A percentile compares a stretch with the other conserved stretches of the same genome.
phyloP scores from a whole-genome alignment of 2,329 filamentous ascomycete species.

The Xylariaceae sp. region DNA sequence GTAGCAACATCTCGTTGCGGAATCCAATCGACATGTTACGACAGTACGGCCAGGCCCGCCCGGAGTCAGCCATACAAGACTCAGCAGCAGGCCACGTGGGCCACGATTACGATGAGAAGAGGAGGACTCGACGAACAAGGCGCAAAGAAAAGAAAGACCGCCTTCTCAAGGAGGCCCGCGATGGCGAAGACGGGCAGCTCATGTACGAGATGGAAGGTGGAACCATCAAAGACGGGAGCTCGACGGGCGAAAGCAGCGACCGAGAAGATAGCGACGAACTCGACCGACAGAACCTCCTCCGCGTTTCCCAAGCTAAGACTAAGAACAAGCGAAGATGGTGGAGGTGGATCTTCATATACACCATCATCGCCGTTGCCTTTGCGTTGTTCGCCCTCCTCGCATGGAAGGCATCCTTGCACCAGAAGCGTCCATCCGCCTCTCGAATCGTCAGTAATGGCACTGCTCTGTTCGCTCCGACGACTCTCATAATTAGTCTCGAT shows the following conservation, averaged over 20 bases:
- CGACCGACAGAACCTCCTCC: slow-evolving; percentile 51
- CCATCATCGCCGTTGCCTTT: slow-evolving; percentile 52
- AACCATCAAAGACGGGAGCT: slow-evolving; percentile 63
- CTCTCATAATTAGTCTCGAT: slow-evolving; percentile 89
- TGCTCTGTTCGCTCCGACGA: slow-evolving; percentile 84
- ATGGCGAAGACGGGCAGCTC: slow-evolving; percentile 70
- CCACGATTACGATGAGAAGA: slow-evolving; percentile 46
- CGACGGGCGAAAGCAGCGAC: slow-evolving; percentile 60
- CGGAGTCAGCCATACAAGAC: slow-evolving; percentile 39
- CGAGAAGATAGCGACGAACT: slow-evolving; percentile 58
- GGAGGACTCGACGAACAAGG: slow-evolving; percentile 47
- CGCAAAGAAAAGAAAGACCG: slow-evolving; percentile 53
- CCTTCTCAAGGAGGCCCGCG: slow-evolving; percentile 50
- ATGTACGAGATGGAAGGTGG: slow-evolving; percentile 81
- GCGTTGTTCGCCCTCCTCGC: slow-evolving; percentile 55
- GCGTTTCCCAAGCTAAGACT: slow-evolving; percentile 45
- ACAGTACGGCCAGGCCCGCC: slow-evolving; percentile 35
- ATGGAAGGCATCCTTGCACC: slow-evolving; percentile 56
- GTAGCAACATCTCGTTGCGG: slow-evolving; percentile 48
- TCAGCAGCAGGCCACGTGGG: slow-evolving; percentile 48
- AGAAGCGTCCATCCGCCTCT: slow-evolving; percentile 32
- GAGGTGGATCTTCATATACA: slow-evolving; percentile 53
- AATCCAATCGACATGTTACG: slow-evolving; percentile 47
- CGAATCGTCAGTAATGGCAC: slow-evolving; percentile 73
- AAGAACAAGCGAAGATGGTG: slow-evolving; percentile 52